Conservation (phyloP, 805 yeast species). For the Candida mattraensis region DNA sequence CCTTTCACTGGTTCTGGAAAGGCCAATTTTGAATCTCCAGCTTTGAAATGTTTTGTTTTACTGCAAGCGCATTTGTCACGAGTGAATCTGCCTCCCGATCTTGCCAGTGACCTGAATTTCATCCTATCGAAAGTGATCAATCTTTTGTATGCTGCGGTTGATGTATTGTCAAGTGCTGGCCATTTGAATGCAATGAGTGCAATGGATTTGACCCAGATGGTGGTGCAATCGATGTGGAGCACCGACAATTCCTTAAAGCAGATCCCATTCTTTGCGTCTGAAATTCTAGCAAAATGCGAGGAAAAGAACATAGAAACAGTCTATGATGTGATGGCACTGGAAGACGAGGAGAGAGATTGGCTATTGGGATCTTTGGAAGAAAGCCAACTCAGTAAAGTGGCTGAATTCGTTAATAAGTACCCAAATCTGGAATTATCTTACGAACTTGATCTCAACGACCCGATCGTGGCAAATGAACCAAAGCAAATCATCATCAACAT, state of each 20-base stretch:
- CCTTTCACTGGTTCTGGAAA: constrained; percentile 55
- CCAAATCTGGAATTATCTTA: constrained; percentile 79
- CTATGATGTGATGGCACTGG: constrained; percentile 75
- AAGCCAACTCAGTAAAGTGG: constrained; percentile 59
- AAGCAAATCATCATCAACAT: constrained; percentile 48
- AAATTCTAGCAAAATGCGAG: constrained; percentile 53
- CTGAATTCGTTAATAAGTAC: constrained; percentile 84
- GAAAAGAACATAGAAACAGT: constrained; percentile 63
- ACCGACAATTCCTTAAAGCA: constrained; percentile 77
- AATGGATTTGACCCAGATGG: constrained; percentile 87
- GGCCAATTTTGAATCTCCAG: constrained; percentile 46
- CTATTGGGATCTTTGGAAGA: constrained; percentile 55
- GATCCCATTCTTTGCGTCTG: constrained; percentile 63
- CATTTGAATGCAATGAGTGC: constrained; percentile 72
- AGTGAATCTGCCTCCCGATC: constrained; percentile 57
- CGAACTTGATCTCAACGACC: constrained; percentile 42
- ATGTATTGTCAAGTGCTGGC: constrained; percentile 79
- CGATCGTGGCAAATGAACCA: constrained; percentile 45
- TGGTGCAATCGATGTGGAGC: constrained; percentile 84
- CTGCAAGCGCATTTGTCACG: constrained; percentile 83
- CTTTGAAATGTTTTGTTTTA: constrained; percentile 69
- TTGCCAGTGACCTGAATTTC: constrained; percentile 52
- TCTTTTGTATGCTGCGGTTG: constrained; percentile 67
- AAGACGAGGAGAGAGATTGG: constrained; percentile 59
- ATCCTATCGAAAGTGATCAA: constrained; percentile 51